Conservation (phyloP, 306 rosid genomes). For the Prosopis cineraria region DNA sequence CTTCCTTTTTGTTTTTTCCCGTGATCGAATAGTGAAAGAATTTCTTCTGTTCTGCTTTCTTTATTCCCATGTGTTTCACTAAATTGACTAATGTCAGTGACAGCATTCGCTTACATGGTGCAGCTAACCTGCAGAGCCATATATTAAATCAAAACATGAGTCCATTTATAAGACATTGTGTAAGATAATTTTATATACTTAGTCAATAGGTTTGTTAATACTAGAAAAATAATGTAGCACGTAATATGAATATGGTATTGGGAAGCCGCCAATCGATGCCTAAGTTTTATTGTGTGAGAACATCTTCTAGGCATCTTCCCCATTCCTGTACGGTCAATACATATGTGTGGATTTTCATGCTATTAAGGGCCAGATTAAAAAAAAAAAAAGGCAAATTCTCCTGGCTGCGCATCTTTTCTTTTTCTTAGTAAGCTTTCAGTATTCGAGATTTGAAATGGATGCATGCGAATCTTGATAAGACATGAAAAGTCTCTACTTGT, state of each 20-base stretch:
- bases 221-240: neutral
- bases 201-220: neutral
- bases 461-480: constrained; percentile 46
- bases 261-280: neutral
- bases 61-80: constrained; percentile 1
- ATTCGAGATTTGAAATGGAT: constrained; percentile 32
- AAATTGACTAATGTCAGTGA: constrained; percentile 4
- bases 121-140: neutral
- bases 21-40: constrained; percentile 18
- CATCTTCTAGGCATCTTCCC: constrained; percentile 11
- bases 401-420: constrained; percentile 33
- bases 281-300: constrained; percentile 23
- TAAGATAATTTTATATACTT: neutral
- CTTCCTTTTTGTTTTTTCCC: too few species aligned
- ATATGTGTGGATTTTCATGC: constrained; percentile 27
- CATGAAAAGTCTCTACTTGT: constrained; percentile 30
- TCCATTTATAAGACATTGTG: neutral
- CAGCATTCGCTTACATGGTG: constrained; percentile 28
- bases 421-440: constrained; percentile 13
- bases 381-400: constrained; percentile 29
- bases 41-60: neutral
- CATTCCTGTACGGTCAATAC: constrained; percentile 21
- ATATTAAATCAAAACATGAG: constrained; percentile 2
- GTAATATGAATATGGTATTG: neutral
- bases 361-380: constrained; percentile 28